Conservation (phyloP, 306 rosid species). For the Aeschynomene evenia region DNA sequence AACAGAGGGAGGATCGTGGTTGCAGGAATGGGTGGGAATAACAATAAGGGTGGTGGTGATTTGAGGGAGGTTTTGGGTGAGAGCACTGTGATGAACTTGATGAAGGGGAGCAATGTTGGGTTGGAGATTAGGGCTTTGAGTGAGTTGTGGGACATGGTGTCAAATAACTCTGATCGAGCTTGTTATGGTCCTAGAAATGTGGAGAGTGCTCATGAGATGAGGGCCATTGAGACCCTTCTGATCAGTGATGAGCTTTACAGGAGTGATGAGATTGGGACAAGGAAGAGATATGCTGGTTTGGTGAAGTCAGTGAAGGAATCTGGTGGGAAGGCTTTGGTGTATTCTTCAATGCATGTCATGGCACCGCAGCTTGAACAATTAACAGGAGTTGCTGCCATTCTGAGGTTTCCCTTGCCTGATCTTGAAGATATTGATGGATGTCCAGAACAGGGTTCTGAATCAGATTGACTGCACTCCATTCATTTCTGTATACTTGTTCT, state of each 20-base stretch:
- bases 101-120: slow-evolving; percentile 23
- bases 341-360: slow-evolving; percentile 37
- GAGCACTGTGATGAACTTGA: slow-evolving; percentile 28
- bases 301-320: slow-evolving; percentile 33
- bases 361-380: slow-evolving; percentile 27
- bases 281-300: slow-evolving; percentile 3
- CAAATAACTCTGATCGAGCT: slow-evolving; percentile 26
- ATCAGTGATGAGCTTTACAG: slow-evolving; percentile 38
- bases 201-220: slow-evolving; percentile 39
- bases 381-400: slow-evolving; percentile 41
- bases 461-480: neutral
- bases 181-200: slow-evolving; percentile 38
- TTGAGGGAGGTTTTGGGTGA: slow-evolving; percentile 29
- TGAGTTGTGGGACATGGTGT: slow-evolving; percentile 36
- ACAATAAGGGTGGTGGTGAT: too few species aligned
- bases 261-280: slow-evolving; percentile 24
- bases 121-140: slow-evolving; percentile 20
- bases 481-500: neutral
- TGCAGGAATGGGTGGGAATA: neutral
- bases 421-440: slow-evolving; percentile 16
- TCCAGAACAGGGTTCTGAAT: neutral
- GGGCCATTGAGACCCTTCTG: slow-evolving; percentile 40
- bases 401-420: slow-evolving; percentile 46
- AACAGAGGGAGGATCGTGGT: slow-evolving; percentile 25
- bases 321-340: slow-evolving; percentile 44